Evolutionary conservation across 202 grass and related monocot genomes (phyloP).

Genomic region (Brachypodium distachyon): DNA sequence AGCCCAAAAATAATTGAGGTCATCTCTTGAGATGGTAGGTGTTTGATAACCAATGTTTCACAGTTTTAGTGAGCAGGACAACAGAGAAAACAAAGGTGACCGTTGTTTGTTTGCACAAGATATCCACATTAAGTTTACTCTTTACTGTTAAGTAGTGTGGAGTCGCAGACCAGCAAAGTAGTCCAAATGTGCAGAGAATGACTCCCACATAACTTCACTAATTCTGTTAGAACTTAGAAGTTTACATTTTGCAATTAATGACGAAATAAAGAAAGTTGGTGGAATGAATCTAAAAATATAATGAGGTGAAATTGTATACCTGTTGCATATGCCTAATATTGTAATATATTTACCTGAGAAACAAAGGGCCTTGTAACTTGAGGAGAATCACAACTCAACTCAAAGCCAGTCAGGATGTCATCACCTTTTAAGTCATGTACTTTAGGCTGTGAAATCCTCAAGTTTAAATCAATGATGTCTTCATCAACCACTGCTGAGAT

Average conservation of each 20-base stretch:
- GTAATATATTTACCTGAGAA: constrained; percentile 28
- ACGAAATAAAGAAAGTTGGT: not conserved
- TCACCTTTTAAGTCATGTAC: constrained; percentile 20
- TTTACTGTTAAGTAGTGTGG: not conserved
- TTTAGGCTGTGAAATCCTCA: constrained; percentile 71
- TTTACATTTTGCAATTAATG: not conserved
- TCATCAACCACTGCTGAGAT: constrained; percentile 25
- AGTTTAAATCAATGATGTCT: constrained; percentile 54
- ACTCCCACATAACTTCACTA: not conserved
- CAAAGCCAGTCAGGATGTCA: constrained; percentile 19
- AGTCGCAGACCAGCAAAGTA: not conserved
- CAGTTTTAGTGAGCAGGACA: not conserved
- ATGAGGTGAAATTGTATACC: not conserved
- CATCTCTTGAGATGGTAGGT: not conserved
- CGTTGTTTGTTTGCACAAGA: too few species aligned
- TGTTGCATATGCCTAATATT: not conserved
- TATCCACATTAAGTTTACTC: too few species aligned
- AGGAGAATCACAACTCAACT: constrained; percentile 21
- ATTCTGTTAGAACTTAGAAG: not conserved
- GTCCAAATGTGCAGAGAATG: not conserved
- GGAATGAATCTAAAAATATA: not conserved
- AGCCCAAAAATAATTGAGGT: not conserved
- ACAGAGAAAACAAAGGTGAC: not conserved
- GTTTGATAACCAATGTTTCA: not conserved
- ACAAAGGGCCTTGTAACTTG: constrained; percentile 26